A percentile compares a stretch with the other conserved stretches of the same genome.
phyloP scores from a whole-genome alignment of 2,329 filamentous ascomycete species.

The Fusarium tanahbumbuense region DNA sequence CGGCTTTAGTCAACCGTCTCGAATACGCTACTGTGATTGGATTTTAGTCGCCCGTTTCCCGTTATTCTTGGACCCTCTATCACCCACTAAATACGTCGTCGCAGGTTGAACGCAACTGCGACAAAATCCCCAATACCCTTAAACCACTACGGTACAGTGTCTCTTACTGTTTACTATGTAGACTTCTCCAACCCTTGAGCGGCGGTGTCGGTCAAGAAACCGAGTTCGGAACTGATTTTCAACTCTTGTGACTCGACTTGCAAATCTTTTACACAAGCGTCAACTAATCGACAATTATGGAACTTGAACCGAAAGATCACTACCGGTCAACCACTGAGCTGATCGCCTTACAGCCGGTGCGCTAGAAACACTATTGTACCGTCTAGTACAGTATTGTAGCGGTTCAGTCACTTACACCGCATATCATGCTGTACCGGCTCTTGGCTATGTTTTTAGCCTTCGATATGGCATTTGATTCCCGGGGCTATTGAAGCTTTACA shows the following conservation, averaged over 20 bases:
- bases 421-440: slow-evolving; percentile 14
- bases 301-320: slow-evolving; percentile 10
- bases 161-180: slow-evolving; percentile 15
- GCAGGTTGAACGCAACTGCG: slow-evolving; percentile 23
- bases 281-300: slow-evolving; percentile 20
- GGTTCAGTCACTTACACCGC: slow-evolving; percentile 20
- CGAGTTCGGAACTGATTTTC: slow-evolving; percentile 37
- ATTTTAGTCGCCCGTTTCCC: slow-evolving; percentile 8
- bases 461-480: slow-evolving; percentile 1
- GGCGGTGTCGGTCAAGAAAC: slow-evolving; percentile 33
- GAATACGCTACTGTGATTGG: slow-evolving; percentile 22
- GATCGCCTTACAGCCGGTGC: slow-evolving; percentile 18
- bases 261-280: slow-evolving; percentile 35
- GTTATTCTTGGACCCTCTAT: slow-evolving; percentile 22
- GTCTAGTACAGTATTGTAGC: slow-evolving; percentile 10
- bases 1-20: slow-evolving; percentile 7
- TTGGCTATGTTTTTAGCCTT: slow-evolving; percentile 2
- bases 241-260: slow-evolving; percentile 17
- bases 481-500: slow-evolving; percentile 15
- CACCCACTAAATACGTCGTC: slow-evolving; percentile 26
- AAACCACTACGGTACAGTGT: slow-evolving; percentile 29
- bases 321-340: slow-evolving; percentile 18
- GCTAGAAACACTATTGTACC: slow-evolving; percentile 11
- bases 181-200: slow-evolving; percentile 17
- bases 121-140: slow-evolving; percentile 20